These are phyloP conservation scores for Russula compacta DNA, from an alignment of 768 basidiomycete genomes.

Conservation along the genomic window DNA sequence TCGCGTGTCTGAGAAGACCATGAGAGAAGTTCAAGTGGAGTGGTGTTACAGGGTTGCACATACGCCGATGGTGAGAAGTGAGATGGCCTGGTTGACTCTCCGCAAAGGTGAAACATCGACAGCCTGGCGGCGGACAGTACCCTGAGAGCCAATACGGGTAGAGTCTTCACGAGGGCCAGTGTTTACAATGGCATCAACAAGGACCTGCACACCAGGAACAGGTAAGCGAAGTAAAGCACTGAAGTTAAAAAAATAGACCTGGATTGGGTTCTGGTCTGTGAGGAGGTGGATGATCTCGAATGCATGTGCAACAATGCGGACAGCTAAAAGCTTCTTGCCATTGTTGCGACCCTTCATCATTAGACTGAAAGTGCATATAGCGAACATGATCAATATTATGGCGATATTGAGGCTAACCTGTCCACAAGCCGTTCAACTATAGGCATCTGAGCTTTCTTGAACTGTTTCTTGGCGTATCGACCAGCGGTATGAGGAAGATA, in stretches of 20 bases:
- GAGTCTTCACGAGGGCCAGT: conserved; percentile 99
- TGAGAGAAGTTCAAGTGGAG: not conserved
- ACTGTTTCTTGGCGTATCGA: conserved; percentile 99
- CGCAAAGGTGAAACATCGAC: conserved; percentile 99
- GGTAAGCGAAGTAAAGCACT: not conserved
- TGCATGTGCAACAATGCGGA: conserved; percentile 98
- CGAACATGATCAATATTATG: not conserved
- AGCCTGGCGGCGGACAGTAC: conserved; percentile 98
- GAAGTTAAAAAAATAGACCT: conserved; percentile 39
- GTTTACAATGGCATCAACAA: conserved; percentile 98
- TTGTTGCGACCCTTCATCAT: conserved; percentile 99
- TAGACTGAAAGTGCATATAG: conserved; percentile 41
- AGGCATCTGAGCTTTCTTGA: conserved; percentile 99
- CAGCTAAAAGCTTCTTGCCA: conserved; percentile 97
- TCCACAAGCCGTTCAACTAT: conserved; percentile 99
- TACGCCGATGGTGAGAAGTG: conserved; percentile 94
- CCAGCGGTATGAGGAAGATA: conserved; percentile 98
- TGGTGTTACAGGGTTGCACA: conserved; percentile 26
- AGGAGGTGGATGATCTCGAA: conserved; percentile 99
- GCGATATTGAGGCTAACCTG: conserved; percentile 45
- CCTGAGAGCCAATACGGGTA: conserved; percentile 99
- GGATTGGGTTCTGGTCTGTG: conserved; percentile 99
- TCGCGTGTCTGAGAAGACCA: conserved; percentile 74
- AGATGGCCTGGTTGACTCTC: conserved; percentile 94
- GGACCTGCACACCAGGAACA: conserved; percentile 43